Base-by-base conservation (phyloP, 2,329 filamentous ascomycete genomes). In the Penicillium sp. region DNA sequence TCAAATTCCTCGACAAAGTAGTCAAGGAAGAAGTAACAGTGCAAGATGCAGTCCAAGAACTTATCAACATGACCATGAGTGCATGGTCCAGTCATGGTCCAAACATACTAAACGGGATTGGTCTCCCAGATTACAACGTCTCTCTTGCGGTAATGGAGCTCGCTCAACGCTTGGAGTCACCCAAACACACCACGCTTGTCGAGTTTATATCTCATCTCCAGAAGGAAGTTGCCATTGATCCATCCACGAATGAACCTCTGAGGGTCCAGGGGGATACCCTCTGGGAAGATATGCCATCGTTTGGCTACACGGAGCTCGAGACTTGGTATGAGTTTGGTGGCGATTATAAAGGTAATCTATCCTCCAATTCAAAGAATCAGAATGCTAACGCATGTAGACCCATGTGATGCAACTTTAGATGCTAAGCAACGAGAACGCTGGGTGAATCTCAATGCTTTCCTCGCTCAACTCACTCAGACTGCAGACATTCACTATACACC, bases 391-490 rank as follows among this genome's bases (percentile, higher is more conserved):
- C 16, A 51, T 50, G 8, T 27, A 56, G 56, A 56, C 32, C 53
- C 45, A 18, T 47, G 41, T 52, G 42, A 59, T 41, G n/a, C 42
- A 36, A 35, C 27, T 1, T 38, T 54, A 30, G 45, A 53, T 29
- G 13, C 34, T 35, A 16, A 56, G 44, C 26, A 59, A 46, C 40
- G 47, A 47, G 29, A 46, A 19, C 53, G 56, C 32, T 59, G 53
- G 56, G 36, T n/a, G 6, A 59, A 53, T 27, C 39, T 69, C 23
- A 57, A 57, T 26, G 51, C 51, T 26, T 61, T 61, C 49, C 45
- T 62, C 49, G 60, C 56, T 27, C 56, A 61, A 30, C 51, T 62
- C 6, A 59, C 49, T n/a, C 51, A 59, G 29, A 46, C 53, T 14
- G 49, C 56, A 4, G 51, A 61, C 2, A 35, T 62, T 47, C 34